These are phyloP conservation scores for Aspergillus costaricaensis DNA, from an alignment of 2,329 filamentous ascomycete species.

Conservation along the genomic window DNA sequence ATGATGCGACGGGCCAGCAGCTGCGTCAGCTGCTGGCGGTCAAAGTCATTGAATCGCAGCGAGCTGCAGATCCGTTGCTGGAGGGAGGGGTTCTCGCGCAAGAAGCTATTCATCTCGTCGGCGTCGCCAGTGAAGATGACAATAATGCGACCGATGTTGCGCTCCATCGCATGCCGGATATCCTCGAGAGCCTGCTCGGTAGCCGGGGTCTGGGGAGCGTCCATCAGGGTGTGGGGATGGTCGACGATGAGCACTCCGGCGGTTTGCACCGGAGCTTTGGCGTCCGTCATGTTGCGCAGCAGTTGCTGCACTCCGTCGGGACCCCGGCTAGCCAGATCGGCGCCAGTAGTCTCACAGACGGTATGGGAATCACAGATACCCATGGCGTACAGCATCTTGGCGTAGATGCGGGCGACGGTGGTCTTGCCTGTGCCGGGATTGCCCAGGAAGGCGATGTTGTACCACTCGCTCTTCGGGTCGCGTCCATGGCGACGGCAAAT, in stretches of 20 bases:
- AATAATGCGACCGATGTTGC: constrained; percentile 15
- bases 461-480: constrained; percentile 24
- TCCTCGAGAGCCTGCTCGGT: constrained; percentile 14
- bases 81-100: constrained; percentile 16
- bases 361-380: constrained; percentile 18
- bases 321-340: constrained; percentile 18
- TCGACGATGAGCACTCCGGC: constrained; percentile 21
- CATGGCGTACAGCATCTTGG: constrained; percentile 23
- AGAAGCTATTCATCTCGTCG: constrained; percentile 15
- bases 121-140: constrained; percentile 19
- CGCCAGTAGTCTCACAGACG: constrained; percentile 17
- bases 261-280: constrained; percentile 10
- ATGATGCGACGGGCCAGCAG: constrained; percentile 18
- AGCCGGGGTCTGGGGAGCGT: constrained; percentile 1
- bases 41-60: constrained; percentile 21
- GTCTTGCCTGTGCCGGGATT: constrained; percentile 25
- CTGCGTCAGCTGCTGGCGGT: constrained; percentile 14
- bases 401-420: constrained; percentile 22
- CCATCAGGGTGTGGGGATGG: constrained; percentile 13
- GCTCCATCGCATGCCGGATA: constrained; percentile 20
- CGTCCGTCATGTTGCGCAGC: constrained; percentile 14
- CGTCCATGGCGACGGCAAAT: constrained; percentile 25
- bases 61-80: constrained; percentile 21
- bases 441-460: constrained; percentile 23
- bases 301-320: constrained; percentile 11